Evolutionary conservation across 2,329 filamentous ascomycete species (phyloP).

Genomic region (Arthrobotrys entomopaga): DNA sequence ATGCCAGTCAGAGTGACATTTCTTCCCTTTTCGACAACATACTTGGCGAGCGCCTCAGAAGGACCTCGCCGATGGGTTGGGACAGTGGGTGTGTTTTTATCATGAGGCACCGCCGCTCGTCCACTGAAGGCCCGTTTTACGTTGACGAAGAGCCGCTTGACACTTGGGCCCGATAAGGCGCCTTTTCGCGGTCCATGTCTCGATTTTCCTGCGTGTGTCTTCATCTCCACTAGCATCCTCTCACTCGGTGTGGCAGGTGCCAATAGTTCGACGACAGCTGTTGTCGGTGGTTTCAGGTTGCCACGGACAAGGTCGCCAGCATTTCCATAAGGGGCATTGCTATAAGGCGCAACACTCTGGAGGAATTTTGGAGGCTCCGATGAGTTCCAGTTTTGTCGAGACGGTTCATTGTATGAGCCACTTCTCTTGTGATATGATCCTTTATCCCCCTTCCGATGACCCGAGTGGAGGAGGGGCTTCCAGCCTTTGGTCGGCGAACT

Average conservation of each 20-base stretch:
- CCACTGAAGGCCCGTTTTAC: constrained; percentile 67
- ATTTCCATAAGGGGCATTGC: constrained; percentile 73
- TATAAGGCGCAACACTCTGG: constrained; percentile 60
- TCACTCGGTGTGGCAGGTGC: constrained; percentile 67
- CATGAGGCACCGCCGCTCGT: constrained; percentile 40
- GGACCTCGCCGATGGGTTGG: constrained; percentile 49
- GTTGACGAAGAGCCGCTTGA: constrained; percentile 86
- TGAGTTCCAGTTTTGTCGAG: constrained; percentile 73
- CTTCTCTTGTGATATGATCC: constrained; percentile 76
- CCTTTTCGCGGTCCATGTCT: constrained; percentile 62
- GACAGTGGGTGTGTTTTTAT: constrained; percentile 32
- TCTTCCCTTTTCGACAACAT: constrained; percentile 50
- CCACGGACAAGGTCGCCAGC: constrained; percentile 88
- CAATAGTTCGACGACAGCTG: constrained; percentile 79
- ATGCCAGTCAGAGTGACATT: constrained; percentile 64
- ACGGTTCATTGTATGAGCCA: constrained; percentile 85
- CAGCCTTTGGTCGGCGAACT: constrained; percentile 45
- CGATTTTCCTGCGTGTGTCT: constrained; percentile 59
- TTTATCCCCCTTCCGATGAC: constrained; percentile 62
- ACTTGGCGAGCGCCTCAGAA: constrained; percentile 47
- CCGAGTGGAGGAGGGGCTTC: constrained; percentile 50
- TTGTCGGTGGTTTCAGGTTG: constrained; percentile 81
- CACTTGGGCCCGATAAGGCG: constrained; percentile 75
- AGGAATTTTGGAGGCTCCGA: constrained; percentile 61
- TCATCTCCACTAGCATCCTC: constrained; percentile 69